Evolutionary conservation across 1,284 basidiomycete species (phyloP), one percentile per base, ranked within the genome.

Genomic region (Boletellus deceptivus): DNA sequence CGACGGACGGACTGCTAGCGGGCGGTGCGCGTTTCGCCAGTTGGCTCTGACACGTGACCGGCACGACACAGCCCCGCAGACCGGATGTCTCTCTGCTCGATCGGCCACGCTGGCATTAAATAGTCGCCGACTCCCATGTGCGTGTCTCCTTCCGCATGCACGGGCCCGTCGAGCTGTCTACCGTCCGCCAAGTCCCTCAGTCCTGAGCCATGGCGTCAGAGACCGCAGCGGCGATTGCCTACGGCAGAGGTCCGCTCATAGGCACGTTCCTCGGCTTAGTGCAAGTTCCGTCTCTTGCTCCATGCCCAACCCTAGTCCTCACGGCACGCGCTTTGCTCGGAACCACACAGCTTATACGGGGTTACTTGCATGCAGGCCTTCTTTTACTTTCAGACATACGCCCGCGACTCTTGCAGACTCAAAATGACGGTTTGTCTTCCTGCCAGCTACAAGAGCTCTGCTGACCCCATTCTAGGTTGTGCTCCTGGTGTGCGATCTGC

Each of bases 351-450:
- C n/a, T 42, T 65, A 3, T 65, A 65, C 25, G 64, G 64, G 7
- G 45, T 65, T n/a, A 68, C 64, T 3, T 65, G 64, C 50, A 54
- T 57, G 39, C 64, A 65, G 25, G 56, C 63, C 6, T 55, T 69
- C 34, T 67, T 62, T 25, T 65, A 65, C 50, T 69, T 58, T 24
- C 56, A 48, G 17, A 65, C 63, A 0, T 65, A 68, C 50, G 50
- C 55, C 3, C 36, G 44, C 2, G 66, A 68, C 27, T 8, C 29
- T 4, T 29, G 44, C 44, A 46, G 47, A 35, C 57, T 65, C 36
- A 69, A 67, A 34, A 4, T 51, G 5, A 62, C 50, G 35, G 64
- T 69, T 39, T 9, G 66, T 54, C 46, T 31, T 29, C 4, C 8
- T 3, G 13, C 3, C 6, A 29, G 18, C 7, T 14, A 6, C 17